Base-by-base conservation (phyloP, 2,329 filamentous ascomycete species). In the Penicillium sp. region DNA sequence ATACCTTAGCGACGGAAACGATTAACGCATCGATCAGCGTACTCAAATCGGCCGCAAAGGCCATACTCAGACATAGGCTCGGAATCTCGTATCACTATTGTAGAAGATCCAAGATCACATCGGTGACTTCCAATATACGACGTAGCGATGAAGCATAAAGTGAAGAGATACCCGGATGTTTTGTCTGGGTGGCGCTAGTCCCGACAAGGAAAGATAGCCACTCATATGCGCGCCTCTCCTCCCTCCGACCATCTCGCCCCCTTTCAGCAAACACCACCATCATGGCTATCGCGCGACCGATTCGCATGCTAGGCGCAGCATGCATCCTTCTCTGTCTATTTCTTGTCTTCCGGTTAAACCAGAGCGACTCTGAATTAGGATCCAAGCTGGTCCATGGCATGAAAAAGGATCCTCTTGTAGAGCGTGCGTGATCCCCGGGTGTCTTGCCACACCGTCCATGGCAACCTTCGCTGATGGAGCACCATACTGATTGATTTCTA, bases 281-380 rank as follows among this genome's bases (percentile, higher is more conserved):
- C 50, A 95, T 95, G 90, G 88, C 87, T 64, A 78, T 95, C 67
- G 88, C 89, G 66, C 85, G 86, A 76, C 88, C 89, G 50, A 86
- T 95, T 67, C 84, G 91, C 73, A 82, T 87, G 64, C 77, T 95
- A 66, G 86, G 82, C 59, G 79, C 87, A 57, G 77, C 82, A 54
- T 88, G 86, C 56, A 74, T 88, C 61, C 70, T 87, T 53, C 75
- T 95, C 58, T 87, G 89, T 76, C 77, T 88, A 54, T 90, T 91
- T 70, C 82, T 95, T 63, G 72, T 95, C 57, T 86, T 88, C 59
- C 86, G 88, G 64, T 76, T 93, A 62, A 83, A 87, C 68, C 81
- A 80, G 54, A 78, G 81, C 8, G 76, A 80, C 18, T 56, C 61
- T 50, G 50, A 54, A 41, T 53, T 60, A 34, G 69, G 72, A 57